These are phyloP conservation scores for Pseudocercospora pini-densiflorae DNA, from an alignment of 2,329 filamentous ascomycete genomes.

Conservation along the genomic window DNA sequence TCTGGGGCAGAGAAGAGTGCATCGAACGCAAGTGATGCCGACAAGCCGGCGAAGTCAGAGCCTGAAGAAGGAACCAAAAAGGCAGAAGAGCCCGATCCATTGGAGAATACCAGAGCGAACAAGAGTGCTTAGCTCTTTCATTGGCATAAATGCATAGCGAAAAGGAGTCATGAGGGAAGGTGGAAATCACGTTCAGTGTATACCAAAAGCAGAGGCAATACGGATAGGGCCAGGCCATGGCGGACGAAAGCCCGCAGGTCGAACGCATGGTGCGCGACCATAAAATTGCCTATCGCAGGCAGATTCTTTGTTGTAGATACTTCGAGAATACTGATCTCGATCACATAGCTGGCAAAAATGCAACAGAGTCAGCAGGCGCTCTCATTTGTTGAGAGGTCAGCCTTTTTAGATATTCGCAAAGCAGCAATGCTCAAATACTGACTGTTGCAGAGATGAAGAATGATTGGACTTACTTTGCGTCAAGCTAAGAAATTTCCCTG, in stretches of 20 bases:
- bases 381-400: conserved; percentile 1
- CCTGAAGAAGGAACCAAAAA: not conserved
- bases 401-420: too few relatives aligned
- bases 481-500: too few relatives aligned
- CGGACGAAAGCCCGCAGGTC: not conserved
- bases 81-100: not conserved
- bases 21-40: not conserved
- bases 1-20: not conserved
- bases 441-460: too few relatives aligned
- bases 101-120: not conserved
- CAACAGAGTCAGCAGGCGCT: conserved; percentile 12
- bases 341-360: conserved; percentile 5
- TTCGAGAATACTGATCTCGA: conserved; percentile 1
- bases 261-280: not conserved
- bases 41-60: not conserved
- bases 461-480: too few relatives aligned
- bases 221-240: not conserved
- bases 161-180: not conserved
- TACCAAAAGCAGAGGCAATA: not conserved
- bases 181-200: not conserved
- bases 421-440: too few relatives aligned
- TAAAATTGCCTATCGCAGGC: not conserved
- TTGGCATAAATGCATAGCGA: conserved; percentile 8
- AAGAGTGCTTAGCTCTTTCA: not conserved
- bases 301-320: conserved; percentile 1